A percentile compares a stretch with the other conserved stretches of the same genome.
Conservation (phyloP, 2,329 filamentous ascomycete genomes). For the Trichoderma sp. region DNA sequence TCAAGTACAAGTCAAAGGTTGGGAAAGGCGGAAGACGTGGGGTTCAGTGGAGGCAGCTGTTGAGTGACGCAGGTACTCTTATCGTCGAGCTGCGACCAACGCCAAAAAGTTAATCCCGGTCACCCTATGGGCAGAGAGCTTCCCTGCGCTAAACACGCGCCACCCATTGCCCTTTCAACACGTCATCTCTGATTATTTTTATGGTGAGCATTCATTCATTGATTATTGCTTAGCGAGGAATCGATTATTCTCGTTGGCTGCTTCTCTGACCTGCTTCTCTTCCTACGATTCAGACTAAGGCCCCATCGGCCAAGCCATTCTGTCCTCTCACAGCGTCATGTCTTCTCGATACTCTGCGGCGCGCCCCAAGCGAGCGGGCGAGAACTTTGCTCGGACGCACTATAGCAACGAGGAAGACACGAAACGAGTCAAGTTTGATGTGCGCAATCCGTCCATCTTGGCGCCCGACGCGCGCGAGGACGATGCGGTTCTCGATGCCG, state of each 20-base stretch:
- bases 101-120: conserved; percentile 19
- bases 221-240: neutral
- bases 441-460: conserved; percentile 89
- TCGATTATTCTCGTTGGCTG: neutral
- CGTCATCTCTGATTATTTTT: neutral
- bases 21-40: conserved; percentile 22
- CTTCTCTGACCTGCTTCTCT: neutral
- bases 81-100: conserved; percentile 14
- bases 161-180: neutral
- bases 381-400: conserved; percentile 74
- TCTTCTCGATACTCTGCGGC: conserved; percentile 25
- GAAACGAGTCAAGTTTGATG: conserved; percentile 88
- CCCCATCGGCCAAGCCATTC: neutral
- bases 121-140: no score
- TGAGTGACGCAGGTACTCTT: conserved; percentile 33
- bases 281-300: neutral
- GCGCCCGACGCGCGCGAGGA: conserved; percentile 74
- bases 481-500: conserved; percentile 76
- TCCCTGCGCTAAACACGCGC: neutral
- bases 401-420: conserved; percentile 52
- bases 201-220: neutral
- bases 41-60: conserved; percentile 31
- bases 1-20: conserved; percentile 17
- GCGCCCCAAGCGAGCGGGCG: conserved; percentile 78
- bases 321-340: conserved; percentile 16